These are phyloP conservation scores for Lentinus tigrinus DNA, from an alignment of 768 basidiomycete species.

Conservation along the genomic window DNA sequence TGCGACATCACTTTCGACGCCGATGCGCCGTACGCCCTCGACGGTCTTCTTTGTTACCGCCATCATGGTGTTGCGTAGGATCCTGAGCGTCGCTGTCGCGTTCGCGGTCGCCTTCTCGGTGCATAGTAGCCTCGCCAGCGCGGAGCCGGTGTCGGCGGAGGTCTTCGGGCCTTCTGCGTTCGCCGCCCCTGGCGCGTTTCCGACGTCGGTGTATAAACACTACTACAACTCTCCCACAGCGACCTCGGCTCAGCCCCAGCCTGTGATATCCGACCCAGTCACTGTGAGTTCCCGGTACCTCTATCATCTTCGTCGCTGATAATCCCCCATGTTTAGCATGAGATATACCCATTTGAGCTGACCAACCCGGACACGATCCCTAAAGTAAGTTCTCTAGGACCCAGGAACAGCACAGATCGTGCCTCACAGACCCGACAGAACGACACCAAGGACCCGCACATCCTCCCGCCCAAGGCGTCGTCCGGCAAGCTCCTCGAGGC, in stretches of 20 bases:
- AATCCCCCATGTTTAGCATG: conserved; percentile 39
- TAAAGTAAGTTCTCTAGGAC: conserved; percentile 27
- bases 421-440: conserved; percentile 30
- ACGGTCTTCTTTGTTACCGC: conserved; percentile 1
- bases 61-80: conserved; percentile 7
- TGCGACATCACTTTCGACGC: neutral
- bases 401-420: neutral
- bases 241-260: conserved; percentile 71
- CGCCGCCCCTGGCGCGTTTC: conserved; percentile 62
- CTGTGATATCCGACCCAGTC: conserved; percentile 73
- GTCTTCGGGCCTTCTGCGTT: conserved; percentile 43
- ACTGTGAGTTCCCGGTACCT: conserved; percentile 37
- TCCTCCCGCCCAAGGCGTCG: conserved; percentile 57
- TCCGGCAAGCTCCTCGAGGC: conserved; percentile 44
- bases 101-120: conserved; percentile 9
- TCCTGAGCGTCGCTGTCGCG: conserved; percentile 3
- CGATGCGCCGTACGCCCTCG: neutral
- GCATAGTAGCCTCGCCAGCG: neutral
- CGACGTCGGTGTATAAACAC: conserved; percentile 58
- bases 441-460: conserved; percentile 62
- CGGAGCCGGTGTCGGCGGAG: conserved; percentile 1
- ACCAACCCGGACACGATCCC: conserved; percentile 65
- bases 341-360: conserved; percentile 56
- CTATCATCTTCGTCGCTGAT: neutral
- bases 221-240: conserved; percentile 77